A percentile compares a stretch with the other conserved stretches of the same genome.
These are phyloP conservation scores for Salix brachista DNA, from an alignment of 345 rosid genomes.

Conservation along the genomic window DNA sequence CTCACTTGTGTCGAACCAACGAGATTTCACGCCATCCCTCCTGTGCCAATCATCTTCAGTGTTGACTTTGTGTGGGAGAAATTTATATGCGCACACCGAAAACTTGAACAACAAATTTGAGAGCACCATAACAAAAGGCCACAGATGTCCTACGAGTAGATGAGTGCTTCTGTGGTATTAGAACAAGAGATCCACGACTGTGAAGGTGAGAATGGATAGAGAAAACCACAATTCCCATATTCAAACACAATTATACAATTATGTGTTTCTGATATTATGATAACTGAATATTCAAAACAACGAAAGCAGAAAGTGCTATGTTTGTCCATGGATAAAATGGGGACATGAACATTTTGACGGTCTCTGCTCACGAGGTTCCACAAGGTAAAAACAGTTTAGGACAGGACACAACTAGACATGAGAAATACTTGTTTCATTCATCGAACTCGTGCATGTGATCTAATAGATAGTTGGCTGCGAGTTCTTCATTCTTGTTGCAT, in stretches of 20 bases:
- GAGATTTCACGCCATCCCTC: no score
- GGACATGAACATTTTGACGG: conserved; percentile 6
- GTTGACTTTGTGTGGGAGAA: background rate
- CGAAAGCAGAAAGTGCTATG: background rate
- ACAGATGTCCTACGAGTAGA: background rate
- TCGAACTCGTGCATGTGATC: conserved; percentile 87
- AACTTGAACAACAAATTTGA: background rate
- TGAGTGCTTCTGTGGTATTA: background rate
- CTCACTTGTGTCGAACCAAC: no score
- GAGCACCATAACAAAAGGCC: background rate
- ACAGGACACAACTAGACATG: background rate
- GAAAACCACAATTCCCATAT: background rate
- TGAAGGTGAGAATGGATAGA: background rate
- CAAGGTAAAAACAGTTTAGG: background rate
- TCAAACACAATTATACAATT: background rate
- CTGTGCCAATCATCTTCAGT: background rate
- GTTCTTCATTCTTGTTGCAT: conserved; percentile 88
- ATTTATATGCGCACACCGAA: background rate
- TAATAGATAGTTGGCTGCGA: conserved; percentile 88
- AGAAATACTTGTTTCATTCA: conserved; percentile 18
- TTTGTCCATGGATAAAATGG: conserved; percentile 9
- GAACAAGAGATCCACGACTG: background rate
- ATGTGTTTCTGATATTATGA: background rate
- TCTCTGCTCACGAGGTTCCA: background rate
- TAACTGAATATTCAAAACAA: background rate